Percentiles rank a stretch among this genome's conserved stretches.
Conservation (phyloP, 2,329 filamentous ascomycete genomes). For the Aspergillus intermedius region DNA sequence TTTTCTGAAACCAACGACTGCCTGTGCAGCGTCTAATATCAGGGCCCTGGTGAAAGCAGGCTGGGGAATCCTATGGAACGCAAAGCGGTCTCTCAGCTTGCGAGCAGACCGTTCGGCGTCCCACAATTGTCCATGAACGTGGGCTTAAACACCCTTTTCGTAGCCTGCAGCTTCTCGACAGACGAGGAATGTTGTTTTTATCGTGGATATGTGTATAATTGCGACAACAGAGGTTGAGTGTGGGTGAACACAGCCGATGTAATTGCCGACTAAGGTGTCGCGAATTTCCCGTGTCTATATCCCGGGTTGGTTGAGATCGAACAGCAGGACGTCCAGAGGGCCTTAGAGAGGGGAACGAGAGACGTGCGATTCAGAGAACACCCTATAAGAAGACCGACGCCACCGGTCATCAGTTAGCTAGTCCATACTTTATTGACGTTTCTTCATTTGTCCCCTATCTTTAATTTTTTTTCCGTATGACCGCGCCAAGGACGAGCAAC, state of each 20-base stretch:
- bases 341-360: not conserved
- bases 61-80: conserved; percentile 47
- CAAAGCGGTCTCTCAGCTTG: conserved; percentile 45
- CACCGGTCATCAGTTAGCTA: not conserved
- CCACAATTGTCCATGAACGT: conserved; percentile 41
- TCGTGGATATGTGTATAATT: too few species aligned
- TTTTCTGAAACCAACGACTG: conserved; percentile 7
- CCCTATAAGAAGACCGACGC: not conserved
- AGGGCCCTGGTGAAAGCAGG: conserved; percentile 19
- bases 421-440: not conserved
- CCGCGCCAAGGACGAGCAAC: not conserved
- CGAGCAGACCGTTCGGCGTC: conserved; percentile 46
- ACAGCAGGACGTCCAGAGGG: not conserved
- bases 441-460: not conserved
- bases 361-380: not conserved
- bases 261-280: not conserved
- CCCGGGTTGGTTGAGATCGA: not conserved
- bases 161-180: not conserved
- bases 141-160: conserved; percentile 14
- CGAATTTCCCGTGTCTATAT: not conserved
- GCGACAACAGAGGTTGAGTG: not conserved
- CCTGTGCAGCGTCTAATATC: conserved; percentile 2
- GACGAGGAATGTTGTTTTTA: not conserved
- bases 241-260: not conserved
- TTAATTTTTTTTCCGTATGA: not conserved